Evolutionary conservation across 805 yeast species (phyloP).

Genomic region (Torulaspora maleeae): DNA sequence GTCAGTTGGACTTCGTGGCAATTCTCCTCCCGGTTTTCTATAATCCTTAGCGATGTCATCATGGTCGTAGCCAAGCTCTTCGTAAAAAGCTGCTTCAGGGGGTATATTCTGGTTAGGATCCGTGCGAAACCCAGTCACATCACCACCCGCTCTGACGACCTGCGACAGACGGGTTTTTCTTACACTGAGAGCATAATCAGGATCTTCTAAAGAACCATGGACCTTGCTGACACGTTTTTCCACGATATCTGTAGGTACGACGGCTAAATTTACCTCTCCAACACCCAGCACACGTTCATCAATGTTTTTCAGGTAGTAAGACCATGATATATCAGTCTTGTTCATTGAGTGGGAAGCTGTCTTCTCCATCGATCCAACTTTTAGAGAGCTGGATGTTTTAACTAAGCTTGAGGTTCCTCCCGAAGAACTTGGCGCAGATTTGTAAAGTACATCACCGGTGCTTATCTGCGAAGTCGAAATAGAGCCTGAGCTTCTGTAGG

Average conservation of each 20-base stretch:
- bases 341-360: slow-evolving; percentile 43
- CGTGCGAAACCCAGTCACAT: slow-evolving; percentile 39
- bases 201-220: slow-evolving; percentile 53
- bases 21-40: slow-evolving; percentile 16
- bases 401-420: slow-evolving; percentile 1
- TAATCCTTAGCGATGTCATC: slow-evolving; percentile 19
- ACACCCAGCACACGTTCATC: slow-evolving; percentile 59
- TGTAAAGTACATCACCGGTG: neutral
- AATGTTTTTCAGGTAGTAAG: slow-evolving; percentile 45
- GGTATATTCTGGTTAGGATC: slow-evolving; percentile 25
- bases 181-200: slow-evolving; percentile 25
- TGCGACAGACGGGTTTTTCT: slow-evolving; percentile 42
- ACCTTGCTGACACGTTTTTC: slow-evolving; percentile 45
- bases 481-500: neutral
- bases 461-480: neutral
- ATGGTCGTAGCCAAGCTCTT: slow-evolving; percentile 20
- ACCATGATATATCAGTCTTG: slow-evolving; percentile 57
- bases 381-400: slow-evolving; percentile 1
- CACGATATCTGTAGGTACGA: slow-evolving; percentile 44
- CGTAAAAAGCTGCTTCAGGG: slow-evolving; percentile 33
- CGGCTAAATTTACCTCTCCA: slow-evolving; percentile 48
- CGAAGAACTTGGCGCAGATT: slow-evolving; percentile 3
- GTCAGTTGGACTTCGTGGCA: slow-evolving; percentile 1
- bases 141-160: slow-evolving; percentile 45
- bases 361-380: neutral